Percentiles rank a stretch among this genome's conserved stretches.
These are phyloP conservation scores for Carallia brachiata DNA, from an alignment of 345 rosid species.

Conservation along the genomic window DNA sequence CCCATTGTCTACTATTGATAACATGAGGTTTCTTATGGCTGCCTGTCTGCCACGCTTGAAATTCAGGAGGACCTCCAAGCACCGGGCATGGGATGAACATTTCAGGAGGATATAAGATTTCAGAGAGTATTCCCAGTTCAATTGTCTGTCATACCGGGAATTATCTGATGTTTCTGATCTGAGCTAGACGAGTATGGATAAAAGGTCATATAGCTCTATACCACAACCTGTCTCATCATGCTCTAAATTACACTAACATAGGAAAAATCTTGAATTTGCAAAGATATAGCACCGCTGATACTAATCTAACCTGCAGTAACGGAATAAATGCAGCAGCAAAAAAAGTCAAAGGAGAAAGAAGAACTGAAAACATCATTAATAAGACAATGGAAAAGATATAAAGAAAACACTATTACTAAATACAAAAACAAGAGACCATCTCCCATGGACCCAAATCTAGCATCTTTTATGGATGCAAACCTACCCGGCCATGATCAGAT, in stretches of 20 bases:
- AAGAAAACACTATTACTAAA: conserved; percentile 32
- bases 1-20: too few species aligned
- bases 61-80: neutral
- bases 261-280: conserved; percentile 14
- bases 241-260: neutral
- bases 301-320: conserved; percentile 34
- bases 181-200: neutral
- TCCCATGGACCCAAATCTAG: conserved; percentile 12
- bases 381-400: conserved; percentile 20
- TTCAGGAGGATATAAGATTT: neutral
- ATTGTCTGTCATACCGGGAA: neutral
- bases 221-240: conserved; percentile 5
- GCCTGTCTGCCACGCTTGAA: neutral
- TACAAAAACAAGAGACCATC: conserved; percentile 14
- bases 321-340: neutral
- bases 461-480: neutral
- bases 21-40: too few species aligned
- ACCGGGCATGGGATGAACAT: neutral
- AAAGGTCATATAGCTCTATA: conserved; percentile 3
- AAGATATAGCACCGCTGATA: conserved; percentile 24
- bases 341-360: conserved; percentile 6
- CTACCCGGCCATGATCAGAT: conserved; percentile 34
- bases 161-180: neutral
- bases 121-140: neutral
- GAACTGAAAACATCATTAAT: conserved; percentile 18